Evolutionary conservation across 495 filamentous ascomycete genomes (phyloP).

Genomic region (Penicillium nucicola): DNA sequence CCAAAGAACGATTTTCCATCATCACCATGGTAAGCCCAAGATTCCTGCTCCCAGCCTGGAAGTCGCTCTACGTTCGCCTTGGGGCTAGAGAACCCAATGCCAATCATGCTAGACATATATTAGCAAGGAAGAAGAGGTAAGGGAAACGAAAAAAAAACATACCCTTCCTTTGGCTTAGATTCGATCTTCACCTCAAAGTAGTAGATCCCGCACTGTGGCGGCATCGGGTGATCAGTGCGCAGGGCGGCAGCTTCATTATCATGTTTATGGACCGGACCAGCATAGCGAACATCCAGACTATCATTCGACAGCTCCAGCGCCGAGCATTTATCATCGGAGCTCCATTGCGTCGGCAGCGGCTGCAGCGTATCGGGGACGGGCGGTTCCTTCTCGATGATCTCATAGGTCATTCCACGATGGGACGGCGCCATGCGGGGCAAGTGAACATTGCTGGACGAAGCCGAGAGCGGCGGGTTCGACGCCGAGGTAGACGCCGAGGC

Average conservation of each 20-base stretch:
- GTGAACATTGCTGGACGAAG: slow-evolving; percentile 60
- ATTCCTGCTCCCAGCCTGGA: slow-evolving; percentile 93
- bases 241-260: slow-evolving; percentile 85
- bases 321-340: slow-evolving; percentile 67
- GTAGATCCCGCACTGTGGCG: slow-evolving; percentile 88
- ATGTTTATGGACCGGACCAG: slow-evolving; percentile 54
- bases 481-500: slow-evolving; percentile 31
- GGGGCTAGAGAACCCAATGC: slow-evolving; percentile 78
- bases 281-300: slow-evolving; percentile 77
- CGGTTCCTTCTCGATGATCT: slow-evolving; percentile 78
- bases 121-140: background rate
- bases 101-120: slow-evolving; percentile 63
- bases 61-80: slow-evolving; percentile 75
- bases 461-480: slow-evolving; percentile 52
- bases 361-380: slow-evolving; percentile 51
- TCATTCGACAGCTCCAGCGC: slow-evolving; percentile 71
- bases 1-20: slow-evolving; percentile 85
- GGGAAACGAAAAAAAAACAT: slow-evolving; percentile 30
- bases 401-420: slow-evolving; percentile 79
- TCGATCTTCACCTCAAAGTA: slow-evolving; percentile 94
- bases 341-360: slow-evolving; percentile 82
- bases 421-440: slow-evolving; percentile 65
- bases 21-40: slow-evolving; percentile 97
- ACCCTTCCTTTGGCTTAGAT: slow-evolving; percentile 85
- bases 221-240: slow-evolving; percentile 85